Conservation (phyloP, 108 stramenopile genomes). For the Nitzschia sp. region DNA sequence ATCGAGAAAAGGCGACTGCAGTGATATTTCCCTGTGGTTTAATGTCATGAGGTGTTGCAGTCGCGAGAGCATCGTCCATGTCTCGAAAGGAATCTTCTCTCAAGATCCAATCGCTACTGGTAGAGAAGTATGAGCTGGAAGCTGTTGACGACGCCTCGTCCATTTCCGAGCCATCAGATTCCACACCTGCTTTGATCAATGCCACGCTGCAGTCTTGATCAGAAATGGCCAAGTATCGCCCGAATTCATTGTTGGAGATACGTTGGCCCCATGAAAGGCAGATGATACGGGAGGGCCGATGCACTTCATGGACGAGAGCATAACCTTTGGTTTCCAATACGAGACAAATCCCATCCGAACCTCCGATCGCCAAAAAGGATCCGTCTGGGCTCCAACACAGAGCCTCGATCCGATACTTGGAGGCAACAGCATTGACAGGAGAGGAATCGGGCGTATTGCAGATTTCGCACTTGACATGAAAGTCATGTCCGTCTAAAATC, state of each 20-base stretch:
- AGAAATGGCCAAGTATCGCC: conserved; percentile 38
- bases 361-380: conserved; percentile 40
- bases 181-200: conserved; percentile 39
- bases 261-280: conserved; percentile 37
- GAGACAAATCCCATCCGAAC: conserved; percentile 35
- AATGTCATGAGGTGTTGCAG: background rate
- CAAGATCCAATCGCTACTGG: conserved; percentile 33
- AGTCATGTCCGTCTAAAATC: conserved; percentile 20
- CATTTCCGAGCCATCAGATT: conserved; percentile 5
- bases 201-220: conserved; percentile 32
- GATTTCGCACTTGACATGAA: conserved; percentile 26
- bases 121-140: conserved; percentile 30
- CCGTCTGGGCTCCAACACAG: conserved; percentile 45
- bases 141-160: conserved; percentile 28
- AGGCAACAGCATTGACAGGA: background rate
- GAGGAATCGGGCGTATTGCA: conserved; percentile 16
- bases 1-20: conserved; percentile 38
- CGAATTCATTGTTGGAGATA: background rate
- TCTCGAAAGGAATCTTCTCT: conserved; percentile 34
- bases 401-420: conserved; percentile 31
- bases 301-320: conserved; percentile 44
- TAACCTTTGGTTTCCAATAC: conserved; percentile 45
- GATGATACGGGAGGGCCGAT: conserved; percentile 15
- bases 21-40: conserved; percentile 23
- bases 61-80: conserved; percentile 9